Evolutionary conservation across 257 asterid species (phyloP).

Genomic region (Hygrophila difformis): DNA sequence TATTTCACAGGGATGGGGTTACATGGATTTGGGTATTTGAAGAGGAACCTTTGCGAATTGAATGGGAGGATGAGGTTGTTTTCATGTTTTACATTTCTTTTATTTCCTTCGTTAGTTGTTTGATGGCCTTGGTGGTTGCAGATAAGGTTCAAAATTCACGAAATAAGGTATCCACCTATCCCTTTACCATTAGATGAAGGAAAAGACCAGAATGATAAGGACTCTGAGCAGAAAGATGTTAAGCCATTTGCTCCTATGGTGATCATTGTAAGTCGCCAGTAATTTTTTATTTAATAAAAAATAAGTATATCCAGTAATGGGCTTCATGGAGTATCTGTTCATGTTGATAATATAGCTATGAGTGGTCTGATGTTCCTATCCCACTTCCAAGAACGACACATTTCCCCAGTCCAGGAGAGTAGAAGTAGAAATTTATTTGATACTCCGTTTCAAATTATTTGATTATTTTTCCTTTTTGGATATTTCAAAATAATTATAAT

Average conservation of each 20-base stretch:
- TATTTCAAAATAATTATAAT: too few species aligned
- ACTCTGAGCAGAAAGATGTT: conserved; percentile 12
- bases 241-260: conserved; percentile 51
- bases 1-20: conserved; percentile 26
- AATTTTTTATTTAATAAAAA: not conserved
- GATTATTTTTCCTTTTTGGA: too few species aligned
- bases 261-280: conserved; percentile 32
- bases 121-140: conserved; percentile 19
- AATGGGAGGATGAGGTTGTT: conserved; percentile 63
- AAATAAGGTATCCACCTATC: conserved; percentile 44
- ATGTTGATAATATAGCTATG: not conserved
- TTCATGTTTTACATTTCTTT: too few species aligned
- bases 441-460: too few species aligned
- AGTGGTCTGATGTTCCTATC: too few species aligned
- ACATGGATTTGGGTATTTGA: conserved; percentile 65
- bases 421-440: too few species aligned
- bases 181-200: conserved; percentile 56
- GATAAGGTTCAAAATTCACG: conserved; percentile 38
- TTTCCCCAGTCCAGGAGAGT: too few species aligned
- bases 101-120: not conserved
- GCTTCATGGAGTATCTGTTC: conserved; percentile 2
- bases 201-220: conserved; percentile 20
- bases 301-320: conserved; percentile 1
- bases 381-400: too few species aligned
- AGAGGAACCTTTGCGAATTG: conserved; percentile 47